Evolutionary conservation across 768 basidiomycete genomes (phyloP), one percentile per base, ranked within the genome.

Genomic region (Rhizopogon vulgaris): DNA sequence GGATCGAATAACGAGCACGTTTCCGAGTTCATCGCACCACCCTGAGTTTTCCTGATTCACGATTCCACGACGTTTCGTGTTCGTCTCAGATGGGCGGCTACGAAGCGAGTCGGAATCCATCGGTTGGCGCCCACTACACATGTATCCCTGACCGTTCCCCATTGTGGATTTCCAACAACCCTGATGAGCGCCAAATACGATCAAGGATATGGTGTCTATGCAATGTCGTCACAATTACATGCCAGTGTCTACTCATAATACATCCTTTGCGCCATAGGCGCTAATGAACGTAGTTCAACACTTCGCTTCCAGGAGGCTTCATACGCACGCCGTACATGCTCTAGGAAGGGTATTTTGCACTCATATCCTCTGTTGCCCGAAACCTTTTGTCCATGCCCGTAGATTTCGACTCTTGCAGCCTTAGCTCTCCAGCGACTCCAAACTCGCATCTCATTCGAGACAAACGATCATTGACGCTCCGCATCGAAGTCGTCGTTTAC

Each of bases 351-450:
- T 0, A 0, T 34, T 1, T 1, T 7, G 37, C 17, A 15, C 1
- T 63, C 56, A 9, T 15, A 6, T 57, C 37, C 14, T 53, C 51
- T 32, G 34, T 37, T 30, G 49, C 3, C 51, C 54, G 41, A 36
- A 52, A 42, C 8, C 30, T 38, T 8, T 27, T 38, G 8, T 50
- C 7, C 22, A 11, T 30, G 22, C 22, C 3, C 1, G 49, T n/a
- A 14, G 48, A 54, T n/a, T 52, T n/a, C 49, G 66, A 56, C 55
- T 0, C 45, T 2, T 24, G 60, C n/a, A 34, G 66, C 62, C 52
- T 59, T 68, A 0, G 41, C 28, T 45, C 59, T 62, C 65, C 65
- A 64, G 27, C 41, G 55, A 25, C 51, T 46, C 64, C 63, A 66
- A 41, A 64, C 65, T 28, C 36, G 37, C 0, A 65, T 64, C 12